These are phyloP conservation scores for Suillus subaureus DNA, from an alignment of 768 basidiomycete genomes.

Conservation along the genomic window DNA sequence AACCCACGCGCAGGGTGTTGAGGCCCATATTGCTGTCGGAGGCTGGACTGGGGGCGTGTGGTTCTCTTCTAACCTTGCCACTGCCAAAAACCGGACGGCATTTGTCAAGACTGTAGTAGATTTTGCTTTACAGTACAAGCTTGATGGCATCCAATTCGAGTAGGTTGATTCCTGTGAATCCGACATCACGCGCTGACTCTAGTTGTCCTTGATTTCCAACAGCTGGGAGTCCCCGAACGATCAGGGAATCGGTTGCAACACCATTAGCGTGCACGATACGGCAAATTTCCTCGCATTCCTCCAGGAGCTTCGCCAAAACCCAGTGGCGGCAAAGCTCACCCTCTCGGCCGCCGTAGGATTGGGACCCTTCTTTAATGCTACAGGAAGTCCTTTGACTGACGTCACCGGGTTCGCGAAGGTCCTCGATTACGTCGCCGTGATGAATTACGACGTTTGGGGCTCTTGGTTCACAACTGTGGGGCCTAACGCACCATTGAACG, in stretches of 20 bases:
- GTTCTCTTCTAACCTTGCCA: constrained; percentile 64
- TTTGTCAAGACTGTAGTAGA: constrained; percentile 63
- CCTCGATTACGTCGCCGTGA: constrained; percentile 65
- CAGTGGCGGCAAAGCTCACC: constrained; percentile 54
- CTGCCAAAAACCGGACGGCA: constrained; percentile 54
- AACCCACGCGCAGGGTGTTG: constrained; percentile 45
- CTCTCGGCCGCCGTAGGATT: constrained; percentile 72
- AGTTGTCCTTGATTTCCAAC: constrained; percentile 13
- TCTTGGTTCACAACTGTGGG: constrained; percentile 58
- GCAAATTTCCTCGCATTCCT: constrained; percentile 81
- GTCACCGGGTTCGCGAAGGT: constrained; percentile 72
- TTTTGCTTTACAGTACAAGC: constrained; percentile 49
- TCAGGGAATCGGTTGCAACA: constrained; percentile 73
- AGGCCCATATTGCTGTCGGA: constrained; percentile 62
- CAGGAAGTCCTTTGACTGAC: constrained; percentile 63
- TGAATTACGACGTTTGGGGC: constrained; percentile 70
- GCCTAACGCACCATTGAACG: constrained; percentile 80
- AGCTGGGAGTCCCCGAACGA: constrained; percentile 88
- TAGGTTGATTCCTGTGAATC: constrained; percentile 11
- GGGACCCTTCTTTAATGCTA: constrained; percentile 61
- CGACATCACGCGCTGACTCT: constrained; percentile 2
- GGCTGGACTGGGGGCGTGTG: constrained; percentile 69
- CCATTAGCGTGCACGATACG: constrained; percentile 56
- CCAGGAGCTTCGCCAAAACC: constrained; percentile 58
- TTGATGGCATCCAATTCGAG: constrained; percentile 56